A percentile compares a stretch with the other conserved stretches of the same genome.
Evolutionary conservation across 2,329 filamentous ascomycete species (phyloP).

Genomic region (Onygena corvina): DNA sequence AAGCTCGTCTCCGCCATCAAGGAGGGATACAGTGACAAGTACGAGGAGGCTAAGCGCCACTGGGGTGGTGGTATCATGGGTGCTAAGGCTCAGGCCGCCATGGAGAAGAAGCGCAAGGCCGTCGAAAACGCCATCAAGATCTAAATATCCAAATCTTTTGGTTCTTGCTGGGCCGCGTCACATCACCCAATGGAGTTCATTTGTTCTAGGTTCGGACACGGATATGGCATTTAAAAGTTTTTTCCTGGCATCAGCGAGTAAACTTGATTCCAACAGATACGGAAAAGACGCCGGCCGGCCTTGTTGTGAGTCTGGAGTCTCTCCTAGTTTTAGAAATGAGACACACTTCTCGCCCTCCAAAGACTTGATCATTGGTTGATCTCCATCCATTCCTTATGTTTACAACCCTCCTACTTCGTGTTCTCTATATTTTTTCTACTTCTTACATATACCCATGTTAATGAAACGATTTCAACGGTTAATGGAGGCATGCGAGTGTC

Average conservation of each 20-base stretch:
- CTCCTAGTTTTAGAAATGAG: slow-evolving; percentile 7
- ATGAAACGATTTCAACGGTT: slow-evolving; percentile 5
- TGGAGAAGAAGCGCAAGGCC: slow-evolving; percentile 87
- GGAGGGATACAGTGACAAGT: slow-evolving; percentile 95
- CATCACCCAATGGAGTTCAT: slow-evolving; percentile 1
- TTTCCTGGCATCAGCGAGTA: not conserved
- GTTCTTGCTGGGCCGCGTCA: not conserved
- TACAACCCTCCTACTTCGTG: no score
- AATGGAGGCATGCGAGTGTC: not conserved
- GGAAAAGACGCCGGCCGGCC: not conserved
- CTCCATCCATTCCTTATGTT: not conserved
- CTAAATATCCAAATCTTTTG: slow-evolving; percentile 42
- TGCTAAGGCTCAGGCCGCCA: slow-evolving; percentile 69
- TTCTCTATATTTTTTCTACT: not conserved
- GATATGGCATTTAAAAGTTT: slow-evolving; percentile 5
- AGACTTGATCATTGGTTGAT: not conserved
- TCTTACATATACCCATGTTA: slow-evolving; percentile 8
- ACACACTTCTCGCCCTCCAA: slow-evolving; percentile 3
- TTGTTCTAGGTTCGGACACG: not conserved
- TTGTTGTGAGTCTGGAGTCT: not conserved
- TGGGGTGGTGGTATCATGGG: slow-evolving; percentile 99
- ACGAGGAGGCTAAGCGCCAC: slow-evolving; percentile 78
- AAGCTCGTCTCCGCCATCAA: slow-evolving; percentile 95
- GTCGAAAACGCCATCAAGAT: slow-evolving; percentile 94
- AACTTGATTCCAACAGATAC: not conserved